Evolutionary conservation across 148 eudicot genomes (phyloP).

Genomic region (Nyssa sinensis): DNA sequence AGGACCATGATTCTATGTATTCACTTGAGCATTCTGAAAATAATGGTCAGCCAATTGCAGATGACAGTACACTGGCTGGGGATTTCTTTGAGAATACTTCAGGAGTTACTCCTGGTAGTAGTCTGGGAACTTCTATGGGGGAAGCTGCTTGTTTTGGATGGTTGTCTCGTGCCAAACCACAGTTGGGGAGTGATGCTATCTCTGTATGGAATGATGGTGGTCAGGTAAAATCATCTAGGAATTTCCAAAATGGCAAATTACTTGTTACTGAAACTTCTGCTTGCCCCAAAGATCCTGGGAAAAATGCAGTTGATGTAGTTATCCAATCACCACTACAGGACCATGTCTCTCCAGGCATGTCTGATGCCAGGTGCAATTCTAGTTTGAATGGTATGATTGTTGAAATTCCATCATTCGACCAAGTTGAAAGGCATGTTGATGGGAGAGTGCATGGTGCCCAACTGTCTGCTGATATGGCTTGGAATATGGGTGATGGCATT

Average conservation of each 20-base stretch:
- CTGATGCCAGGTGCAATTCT: constrained; percentile 28
- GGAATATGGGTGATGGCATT: constrained; percentile 32
- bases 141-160: constrained; percentile 25
- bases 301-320: constrained; percentile 17
- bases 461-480: constrained; percentile 26
- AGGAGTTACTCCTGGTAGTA: constrained; percentile 24
- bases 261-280: constrained; percentile 13
- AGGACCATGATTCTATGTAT: constrained; percentile 33
- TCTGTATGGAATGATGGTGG: constrained; percentile 31
- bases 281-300: constrained; percentile 17
- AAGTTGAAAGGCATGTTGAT: constrained; percentile 33
- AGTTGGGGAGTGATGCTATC: constrained; percentile 14
- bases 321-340: constrained; percentile 17
- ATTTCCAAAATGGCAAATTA: constrained; percentile 19
- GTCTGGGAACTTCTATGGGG: constrained; percentile 16
- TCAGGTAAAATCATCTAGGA: constrained; percentile 18
- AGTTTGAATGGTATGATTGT: constrained; percentile 39
- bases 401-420: constrained; percentile 51
- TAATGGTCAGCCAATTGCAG: constrained; percentile 10
- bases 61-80: constrained; percentile 21
- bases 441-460: constrained; percentile 18
- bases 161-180: constrained; percentile 10
- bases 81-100: constrained; percentile 20
- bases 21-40: constrained; percentile 31
- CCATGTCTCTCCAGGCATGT: constrained; percentile 19